Evolutionary conservation across 768 basidiomycete genomes (phyloP).

Genomic region (Asterophora parasitica): DNA sequence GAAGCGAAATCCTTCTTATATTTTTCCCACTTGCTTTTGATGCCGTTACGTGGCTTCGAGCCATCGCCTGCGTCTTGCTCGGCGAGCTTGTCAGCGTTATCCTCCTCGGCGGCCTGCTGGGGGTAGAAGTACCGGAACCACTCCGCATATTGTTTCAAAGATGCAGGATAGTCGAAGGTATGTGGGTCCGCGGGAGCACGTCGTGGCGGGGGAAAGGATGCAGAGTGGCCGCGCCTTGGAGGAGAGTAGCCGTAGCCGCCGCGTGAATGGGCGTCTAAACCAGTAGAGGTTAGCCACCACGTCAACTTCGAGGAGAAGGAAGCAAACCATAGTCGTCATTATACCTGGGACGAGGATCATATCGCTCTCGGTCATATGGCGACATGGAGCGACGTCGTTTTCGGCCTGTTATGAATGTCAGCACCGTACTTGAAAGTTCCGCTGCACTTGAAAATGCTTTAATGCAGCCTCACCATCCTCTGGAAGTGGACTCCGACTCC

Average conservation of each 20-base stretch:
- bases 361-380: slow-evolving; percentile 80
- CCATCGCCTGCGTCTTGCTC: slow-evolving; percentile 82
- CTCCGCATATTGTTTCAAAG: slow-evolving; percentile 80
- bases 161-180: slow-evolving; percentile 75
- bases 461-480: slow-evolving; percentile 63
- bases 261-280: slow-evolving; percentile 61
- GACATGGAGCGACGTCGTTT: slow-evolving; percentile 80
- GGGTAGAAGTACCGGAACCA: slow-evolving; percentile 81
- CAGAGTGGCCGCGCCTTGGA: slow-evolving; percentile 55
- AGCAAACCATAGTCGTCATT: slow-evolving; percentile 75
- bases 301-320: slow-evolving; percentile 1
- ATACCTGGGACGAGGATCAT: slow-evolving; percentile 79
- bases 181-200: slow-evolving; percentile 75
- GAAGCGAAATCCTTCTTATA: slow-evolving; percentile 90
- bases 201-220: slow-evolving; percentile 44
- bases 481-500: slow-evolving; percentile 71
- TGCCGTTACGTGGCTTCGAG: slow-evolving; percentile 78
- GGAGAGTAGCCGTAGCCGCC: slow-evolving; percentile 56
- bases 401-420: slow-evolving; percentile 41
- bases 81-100: slow-evolving; percentile 77
- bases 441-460: too few relatives aligned
- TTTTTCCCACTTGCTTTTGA: slow-evolving; percentile 83
- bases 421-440: slow-evolving; percentile 7
- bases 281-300: slow-evolving; percentile 11
- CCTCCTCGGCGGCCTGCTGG: slow-evolving; percentile 75